Percentiles rank a stretch among this genome's conserved stretches.
phyloP scores from a whole-genome alignment of 2,329 filamentous ascomycete species.

The Fusarium metavorans region DNA sequence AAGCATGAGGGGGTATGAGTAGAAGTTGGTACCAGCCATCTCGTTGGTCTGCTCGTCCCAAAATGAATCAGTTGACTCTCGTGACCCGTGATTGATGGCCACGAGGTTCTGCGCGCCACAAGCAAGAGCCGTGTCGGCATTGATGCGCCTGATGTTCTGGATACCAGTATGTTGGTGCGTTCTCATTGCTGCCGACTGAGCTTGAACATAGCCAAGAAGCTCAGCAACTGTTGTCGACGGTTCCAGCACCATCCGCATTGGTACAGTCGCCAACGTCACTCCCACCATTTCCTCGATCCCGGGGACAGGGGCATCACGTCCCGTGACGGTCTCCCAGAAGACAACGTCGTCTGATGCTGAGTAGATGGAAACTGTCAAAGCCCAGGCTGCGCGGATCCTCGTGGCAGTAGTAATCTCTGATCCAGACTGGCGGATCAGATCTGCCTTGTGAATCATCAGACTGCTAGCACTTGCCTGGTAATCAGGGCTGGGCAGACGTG shows the following conservation, averaged over 20 bases:
- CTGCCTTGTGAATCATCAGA: constrained; percentile 30
- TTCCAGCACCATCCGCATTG: constrained; percentile 8
- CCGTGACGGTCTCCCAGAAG: constrained; percentile 41
- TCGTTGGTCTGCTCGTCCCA: constrained; percentile 36
- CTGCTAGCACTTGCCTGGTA: constrained; percentile 30
- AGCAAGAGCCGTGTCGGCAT: constrained; percentile 24
- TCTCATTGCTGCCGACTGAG: constrained; percentile 22
- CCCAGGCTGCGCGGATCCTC: constrained; percentile 39
- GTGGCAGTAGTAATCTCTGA: constrained; percentile 36
- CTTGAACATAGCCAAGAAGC: constrained; percentile 24
- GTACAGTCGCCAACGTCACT: constrained; percentile 36
- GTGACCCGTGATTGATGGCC: constrained; percentile 32
- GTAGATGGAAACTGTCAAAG: constrained; percentile 34
- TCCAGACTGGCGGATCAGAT: background rate
- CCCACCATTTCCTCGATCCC: constrained; percentile 38
- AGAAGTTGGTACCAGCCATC: constrained; percentile 43
- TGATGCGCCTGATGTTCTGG: constrained; percentile 33
- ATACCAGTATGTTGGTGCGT: constrained; percentile 29
- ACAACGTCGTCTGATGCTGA: constrained; percentile 32
- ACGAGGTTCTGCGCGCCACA: constrained; percentile 38
- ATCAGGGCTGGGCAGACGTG: constrained; percentile 30
- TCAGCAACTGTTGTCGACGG: constrained; percentile 3
- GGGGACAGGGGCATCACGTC: constrained; percentile 34
- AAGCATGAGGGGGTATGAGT: constrained; percentile 41
- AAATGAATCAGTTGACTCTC: constrained; percentile 13